Percentiles rank a stretch among this genome's conserved stretches.
These are phyloP conservation scores for Panicum miliaceum DNA, from an alignment of 176 grass and related monocot species.

Conservation along the genomic window DNA sequence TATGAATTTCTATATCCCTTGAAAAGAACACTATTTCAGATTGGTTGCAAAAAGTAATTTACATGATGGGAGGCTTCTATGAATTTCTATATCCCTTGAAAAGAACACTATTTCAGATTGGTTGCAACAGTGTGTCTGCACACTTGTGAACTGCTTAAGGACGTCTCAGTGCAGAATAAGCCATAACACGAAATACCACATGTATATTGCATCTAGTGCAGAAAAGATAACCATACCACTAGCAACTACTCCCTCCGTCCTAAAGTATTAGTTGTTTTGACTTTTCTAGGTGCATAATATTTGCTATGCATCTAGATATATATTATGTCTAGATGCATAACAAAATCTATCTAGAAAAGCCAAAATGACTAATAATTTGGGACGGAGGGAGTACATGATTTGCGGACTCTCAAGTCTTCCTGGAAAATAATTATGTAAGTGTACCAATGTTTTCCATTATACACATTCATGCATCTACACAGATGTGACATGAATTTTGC, in stretches of 20 bases:
- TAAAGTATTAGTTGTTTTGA: too few species aligned
- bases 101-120: conserved; percentile 8
- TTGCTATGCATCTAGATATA: too few species aligned
- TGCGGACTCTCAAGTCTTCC: not conserved
- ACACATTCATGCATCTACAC: not conserved
- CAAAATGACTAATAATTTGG: too few species aligned
- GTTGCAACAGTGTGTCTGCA: not conserved
- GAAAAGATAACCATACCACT: not conserved
- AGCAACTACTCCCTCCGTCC: too few species aligned
- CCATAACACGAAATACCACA: not conserved
- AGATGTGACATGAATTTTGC: conserved; percentile 2
- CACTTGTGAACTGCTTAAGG: conserved; percentile 23
- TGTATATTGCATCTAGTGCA: not conserved
- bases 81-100: not conserved
- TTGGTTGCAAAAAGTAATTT: not conserved
- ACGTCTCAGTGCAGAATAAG: not conserved
- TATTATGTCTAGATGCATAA: too few species aligned
- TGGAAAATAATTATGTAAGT: not conserved
- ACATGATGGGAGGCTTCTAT: not conserved
- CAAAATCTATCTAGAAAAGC: too few species aligned
- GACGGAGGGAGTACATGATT: too few species aligned
- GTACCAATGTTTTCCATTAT: not conserved
- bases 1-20: not conserved
- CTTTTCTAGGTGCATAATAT: too few species aligned
- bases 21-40: conserved; percentile 5